A percentile compares a stretch with the other conserved stretches of the same genome.
Conservation (phyloP, 176 grass and related monocot genomes). For the Cocos nucifera region DNA sequence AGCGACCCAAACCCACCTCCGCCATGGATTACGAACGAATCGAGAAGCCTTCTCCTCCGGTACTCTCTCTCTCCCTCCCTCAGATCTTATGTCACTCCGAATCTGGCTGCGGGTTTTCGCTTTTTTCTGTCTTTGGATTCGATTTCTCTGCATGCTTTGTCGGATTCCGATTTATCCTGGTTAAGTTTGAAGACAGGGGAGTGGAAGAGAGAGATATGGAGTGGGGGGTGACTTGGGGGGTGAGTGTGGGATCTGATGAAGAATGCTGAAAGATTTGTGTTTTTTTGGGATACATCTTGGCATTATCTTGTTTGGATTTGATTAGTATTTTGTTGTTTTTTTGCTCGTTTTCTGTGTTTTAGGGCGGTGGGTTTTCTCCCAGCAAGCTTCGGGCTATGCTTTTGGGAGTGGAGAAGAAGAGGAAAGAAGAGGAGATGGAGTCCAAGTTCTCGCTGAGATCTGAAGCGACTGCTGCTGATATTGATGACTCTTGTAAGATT, state of each 20-base stretch:
- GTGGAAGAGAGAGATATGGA: no score
- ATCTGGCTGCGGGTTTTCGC: background rate
- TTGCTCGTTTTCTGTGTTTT: background rate
- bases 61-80: slow-evolving; percentile 18
- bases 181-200: no score
- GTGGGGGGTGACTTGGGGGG: background rate
- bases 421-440: slow-evolving; percentile 34
- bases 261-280: background rate
- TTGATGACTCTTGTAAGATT: slow-evolving; percentile 41
- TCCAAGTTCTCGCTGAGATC: slow-evolving; percentile 27
- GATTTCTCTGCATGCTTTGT: slow-evolving; percentile 1
- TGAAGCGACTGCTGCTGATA: slow-evolving; percentile 33
- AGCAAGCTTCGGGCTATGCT: slow-evolving; percentile 81
- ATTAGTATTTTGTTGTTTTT: background rate
- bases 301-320: slow-evolving; percentile 5
- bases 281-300: background rate
- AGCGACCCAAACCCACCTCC: background rate
- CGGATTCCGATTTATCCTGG: background rate
- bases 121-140: background rate
- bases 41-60: slow-evolving; percentile 55
- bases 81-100: slow-evolving; percentile 19
- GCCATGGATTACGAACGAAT: slow-evolving; percentile 96
- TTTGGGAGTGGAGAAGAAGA: slow-evolving; percentile 64
- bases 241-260: no score
- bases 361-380: slow-evolving; percentile 71